Evolutionary conservation across 345 rosid genomes (phyloP).

Genomic region (Eucalyptus cloeziana): DNA sequence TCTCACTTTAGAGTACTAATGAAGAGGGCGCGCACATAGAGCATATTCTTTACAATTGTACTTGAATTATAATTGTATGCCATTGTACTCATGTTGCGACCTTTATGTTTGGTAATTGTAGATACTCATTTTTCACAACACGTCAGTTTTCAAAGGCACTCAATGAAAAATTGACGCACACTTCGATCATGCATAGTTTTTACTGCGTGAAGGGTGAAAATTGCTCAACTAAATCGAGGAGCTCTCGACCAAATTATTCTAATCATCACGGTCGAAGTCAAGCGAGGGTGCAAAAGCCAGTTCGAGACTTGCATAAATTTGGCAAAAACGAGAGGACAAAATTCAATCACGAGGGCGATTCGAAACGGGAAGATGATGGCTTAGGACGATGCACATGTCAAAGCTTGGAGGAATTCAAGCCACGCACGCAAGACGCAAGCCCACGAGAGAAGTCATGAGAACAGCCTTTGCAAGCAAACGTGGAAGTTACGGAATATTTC

Average conservation of each 20-base stretch:
- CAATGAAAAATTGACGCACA: fast-evolving
- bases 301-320: neutral
- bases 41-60: neutral
- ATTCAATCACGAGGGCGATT: neutral
- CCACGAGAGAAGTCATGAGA: neutral
- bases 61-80: neutral
- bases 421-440: neutral
- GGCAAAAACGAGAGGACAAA: neutral
- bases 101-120: neutral
- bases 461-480: too few species aligned
- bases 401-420: neutral
- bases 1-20: too few species aligned
- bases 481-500: too few species aligned
- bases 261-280: neutral
- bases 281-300: neutral
- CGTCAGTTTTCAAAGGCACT: fast-evolving
- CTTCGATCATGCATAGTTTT: neutral
- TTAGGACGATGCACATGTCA: neutral
- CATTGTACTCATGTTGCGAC: fast-evolving
- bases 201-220: neutral
- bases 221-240: neutral
- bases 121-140: neutral
- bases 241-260: neutral
- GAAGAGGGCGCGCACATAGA: too few species aligned
- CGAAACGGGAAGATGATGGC: neutral